Evolutionary conservation across 2,329 filamentous ascomycete species (phyloP), one percentile per base, ranked within the genome.

Genomic region (Fusarium burgessii): DNA sequence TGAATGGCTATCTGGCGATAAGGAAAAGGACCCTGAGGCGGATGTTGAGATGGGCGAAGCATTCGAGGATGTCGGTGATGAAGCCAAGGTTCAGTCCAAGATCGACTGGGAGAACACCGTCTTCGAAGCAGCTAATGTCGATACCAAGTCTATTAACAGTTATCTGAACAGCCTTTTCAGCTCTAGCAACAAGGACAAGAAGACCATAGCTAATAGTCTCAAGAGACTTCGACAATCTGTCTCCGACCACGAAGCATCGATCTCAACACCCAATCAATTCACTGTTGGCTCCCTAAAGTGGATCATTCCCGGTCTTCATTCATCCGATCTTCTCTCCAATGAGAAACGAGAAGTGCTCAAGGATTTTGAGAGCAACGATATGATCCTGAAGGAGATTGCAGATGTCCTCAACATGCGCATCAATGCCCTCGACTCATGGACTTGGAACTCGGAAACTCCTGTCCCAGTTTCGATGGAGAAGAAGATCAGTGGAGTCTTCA

Each of bases 341-440:
- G 82, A 83, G 59, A 82, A 83, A 45, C 74, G 81, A 5, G 80
- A 80, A 62, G 80, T 82, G 0, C 76, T 88, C 18, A 79, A 76
- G 9, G 84, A 85, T 46, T 84, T 87, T 56, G 73, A 80, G 25
- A 74, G 76, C 12, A 85, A 83, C 54, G 61, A 73, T 1, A 77
- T 81, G 29, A 82, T 87, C 12, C 69, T 87, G 14, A 77, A 76
- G 3, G 86, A 88, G 74, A 82, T 88, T 17, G 82, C 83, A 1
- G 85, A 88, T 59, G 85, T 87, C 4, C 79, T 88, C 52, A 87
- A 87, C 66, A 86, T 87, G 81, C 81, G 85, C 17, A 78, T 87
- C 9, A 76, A 81, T 5, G 79, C 81, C 1, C 73, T 88, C 3
- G 77, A 81, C 6, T 78, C 77, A 6, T 88, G 86, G 85, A 78